Evolutionary conservation across 805 yeast genomes (phyloP).

Genomic region (Pichia deserticola): DNA sequence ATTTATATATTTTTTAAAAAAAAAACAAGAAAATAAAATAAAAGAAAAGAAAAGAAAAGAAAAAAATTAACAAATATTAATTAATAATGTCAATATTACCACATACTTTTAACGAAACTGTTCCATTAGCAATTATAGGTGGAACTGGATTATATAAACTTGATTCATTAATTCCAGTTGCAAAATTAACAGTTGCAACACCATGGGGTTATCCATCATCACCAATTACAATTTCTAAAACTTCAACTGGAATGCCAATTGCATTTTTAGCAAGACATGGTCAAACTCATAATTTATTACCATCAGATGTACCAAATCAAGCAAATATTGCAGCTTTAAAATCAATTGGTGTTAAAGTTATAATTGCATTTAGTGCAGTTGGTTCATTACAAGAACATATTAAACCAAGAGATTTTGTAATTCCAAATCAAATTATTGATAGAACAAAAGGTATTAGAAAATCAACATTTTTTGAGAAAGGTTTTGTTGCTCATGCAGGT

Average conservation of each 20-base stretch:
- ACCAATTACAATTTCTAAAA: slow-evolving; percentile 83
- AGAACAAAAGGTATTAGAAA: slow-evolving; percentile 93
- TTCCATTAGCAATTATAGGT: slow-evolving; percentile 85
- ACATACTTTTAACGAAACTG: slow-evolving; percentile 52
- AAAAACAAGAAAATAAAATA: too few relatives aligned
- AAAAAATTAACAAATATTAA: too few relatives aligned
- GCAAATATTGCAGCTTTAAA: slow-evolving; percentile 97
- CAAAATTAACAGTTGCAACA: slow-evolving; percentile 71
- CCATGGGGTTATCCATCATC: slow-evolving; percentile 98
- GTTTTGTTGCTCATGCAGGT: slow-evolving; percentile 94
- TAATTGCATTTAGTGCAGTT: slow-evolving; percentile 91
- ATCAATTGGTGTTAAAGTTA: slow-evolving; percentile 75
- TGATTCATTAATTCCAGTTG: slow-evolving; percentile 77
- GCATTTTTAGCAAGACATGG: slow-evolving; percentile 98
- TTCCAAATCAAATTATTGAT: slow-evolving; percentile 94
- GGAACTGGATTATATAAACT: slow-evolving; percentile 96
- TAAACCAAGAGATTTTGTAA: slow-evolving; percentile 91
- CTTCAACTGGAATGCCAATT: slow-evolving; percentile 68
- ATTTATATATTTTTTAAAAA: too few relatives aligned
- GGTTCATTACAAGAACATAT: slow-evolving; percentile 89
- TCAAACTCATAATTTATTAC: slow-evolving; percentile 76
- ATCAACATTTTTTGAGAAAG: slow-evolving; percentile 82
- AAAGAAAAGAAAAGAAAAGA: too few relatives aligned
- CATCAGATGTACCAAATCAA: slow-evolving; percentile 83
- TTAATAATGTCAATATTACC: slow-evolving; percentile 29